Evolutionary conservation across 441 rosid genomes (phyloP), one percentile per base, ranked within the genome.

Genomic region (Arabidopsis hybrid): DNA sequence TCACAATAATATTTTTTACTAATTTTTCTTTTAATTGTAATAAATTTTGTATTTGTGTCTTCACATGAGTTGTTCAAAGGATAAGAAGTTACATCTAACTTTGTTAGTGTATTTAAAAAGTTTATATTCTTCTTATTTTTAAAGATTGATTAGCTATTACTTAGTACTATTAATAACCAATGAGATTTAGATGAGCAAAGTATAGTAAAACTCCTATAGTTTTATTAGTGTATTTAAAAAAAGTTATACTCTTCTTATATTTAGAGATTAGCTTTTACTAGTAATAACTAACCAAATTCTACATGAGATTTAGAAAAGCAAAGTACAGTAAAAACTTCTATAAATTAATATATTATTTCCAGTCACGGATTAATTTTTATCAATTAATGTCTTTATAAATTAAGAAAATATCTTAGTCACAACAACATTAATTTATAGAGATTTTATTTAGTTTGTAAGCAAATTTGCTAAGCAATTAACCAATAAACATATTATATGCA

Each of bases 1-100:
- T 36, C 40, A 36, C 40, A 36, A 31, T 3, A 17, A 21, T 21
- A 1, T 29, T 16, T 29, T 16, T 71, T 70, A 35, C 14, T 34
- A 70, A 5, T 43, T 34, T 60, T 58, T 21, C 1, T 36, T 14
- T 60, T 63, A 2, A 4, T 32, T 42, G 34, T 55, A 31, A 31
- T 31, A 17, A 7, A 16, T 29, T 67, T n/a, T 31, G 55, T 46
- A 11, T 64, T 12, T 53, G 12, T 71, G 35, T 32, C 6, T 71
- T 38, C 8, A 53, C 47, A 51, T 60, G 35, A 31, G 34, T 61
- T 4, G 34, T 61, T 50, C 42, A 40, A 40, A 70, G 16, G 67
- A 18, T 14, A 50, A 47, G 38, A 38, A 49, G 12, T 60, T 36
- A 50, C 32, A 59, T 49, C 14, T 9, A 60, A n/a, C 1, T 40